Conservation (phyloP, 495 filamentous ascomycete species). For the Apodospora peruviana region DNA sequence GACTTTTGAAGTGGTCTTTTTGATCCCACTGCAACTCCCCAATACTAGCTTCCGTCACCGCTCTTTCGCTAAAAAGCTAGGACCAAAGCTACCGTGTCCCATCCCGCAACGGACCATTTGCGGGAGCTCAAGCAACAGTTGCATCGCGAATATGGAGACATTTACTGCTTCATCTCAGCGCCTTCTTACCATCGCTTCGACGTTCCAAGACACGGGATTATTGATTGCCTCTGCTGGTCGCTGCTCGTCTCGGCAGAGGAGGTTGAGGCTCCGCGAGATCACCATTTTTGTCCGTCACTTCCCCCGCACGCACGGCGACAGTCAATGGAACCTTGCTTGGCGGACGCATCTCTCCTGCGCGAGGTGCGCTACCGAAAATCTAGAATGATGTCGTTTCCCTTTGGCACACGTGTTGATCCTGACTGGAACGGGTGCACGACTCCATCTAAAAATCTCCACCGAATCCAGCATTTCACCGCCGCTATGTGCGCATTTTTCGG, state of each 20-base stretch:
- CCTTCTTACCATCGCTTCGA: neutral
- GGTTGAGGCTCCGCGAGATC: slow-evolving; percentile 20
- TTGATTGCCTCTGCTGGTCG: neutral
- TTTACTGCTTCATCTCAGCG: slow-evolving; percentile 10
- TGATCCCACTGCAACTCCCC: too few species aligned
- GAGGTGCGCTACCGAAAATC: too few species aligned
- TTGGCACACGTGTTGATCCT: slow-evolving; percentile 14
- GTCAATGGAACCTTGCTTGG: slow-evolving; percentile 2
- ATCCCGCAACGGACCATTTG: slow-evolving; percentile 1
- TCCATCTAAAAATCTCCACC: slow-evolving; percentile 7
- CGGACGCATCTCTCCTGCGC: too few species aligned
- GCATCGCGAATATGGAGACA: neutral
- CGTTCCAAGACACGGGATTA: neutral
- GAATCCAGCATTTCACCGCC: slow-evolving; percentile 1
- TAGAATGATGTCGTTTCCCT: slow-evolving; percentile 9
- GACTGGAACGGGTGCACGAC: slow-evolving; percentile 4
- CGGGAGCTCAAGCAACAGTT: neutral
- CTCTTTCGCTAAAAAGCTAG: slow-evolving; percentile 8
- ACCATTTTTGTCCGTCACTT: neutral
- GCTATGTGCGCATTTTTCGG: too few species aligned
- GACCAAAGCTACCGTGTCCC: neutral
- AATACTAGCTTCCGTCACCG: slow-evolving; percentile 12
- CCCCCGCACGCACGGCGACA: neutral
- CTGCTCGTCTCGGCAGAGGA: slow-evolving; percentile 8
- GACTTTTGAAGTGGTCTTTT: too few species aligned